Evolutionary conservation across 768 basidiomycete species (phyloP), one percentile per base, ranked within the genome.

Genomic region (Serendipita sp.): DNA sequence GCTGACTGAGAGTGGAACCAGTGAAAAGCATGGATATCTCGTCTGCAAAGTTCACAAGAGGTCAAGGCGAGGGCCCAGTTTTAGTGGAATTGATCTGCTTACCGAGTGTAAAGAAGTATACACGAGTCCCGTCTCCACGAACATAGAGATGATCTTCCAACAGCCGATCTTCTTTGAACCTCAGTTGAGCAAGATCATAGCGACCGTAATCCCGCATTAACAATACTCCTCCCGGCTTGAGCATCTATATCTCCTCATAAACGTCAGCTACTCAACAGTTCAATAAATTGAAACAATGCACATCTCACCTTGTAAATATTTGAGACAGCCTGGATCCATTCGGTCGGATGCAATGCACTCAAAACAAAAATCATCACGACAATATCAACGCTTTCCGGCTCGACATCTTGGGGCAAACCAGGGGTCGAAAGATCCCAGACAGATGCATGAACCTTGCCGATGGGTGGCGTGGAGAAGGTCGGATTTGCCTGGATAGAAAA

Each of bases 51-150:
- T 75, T 31, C 67, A 17, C 22, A 30, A 45, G 48, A 26, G 31
- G 42, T 38, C 34, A 38, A 14, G 4, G 14, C 14, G 42, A 60
- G 17, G 30, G 24, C 38, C 34, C n/a, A n/a, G n/a, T n/a, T n/a
- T 20, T 20, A 20, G 5, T n/a, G 5, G 17, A n/a, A 28, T 7
- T 38, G 34, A 14, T 28, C n/a, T 20, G 64, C 70, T 48, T 51
- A 90, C 93, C 89, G 11, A 89, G 72, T 64, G 90, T 87, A 67
- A 99, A 99, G 72, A 98, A 99, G 73, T 97, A 98, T 0, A 99
- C 96, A 42, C 96, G 79, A 0, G 96, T 98, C 69, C 91, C 94
- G 74, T 99, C 96, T 0, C 96, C 96, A 38, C 96, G 82, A 61
- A 96, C 87, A 69, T 99, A 99, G 66, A 99, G 85, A 70, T 96